phyloP scores from a whole-genome alignment of 1,284 basidiomycete genomes.

The Naganishia cerealis region DNA sequence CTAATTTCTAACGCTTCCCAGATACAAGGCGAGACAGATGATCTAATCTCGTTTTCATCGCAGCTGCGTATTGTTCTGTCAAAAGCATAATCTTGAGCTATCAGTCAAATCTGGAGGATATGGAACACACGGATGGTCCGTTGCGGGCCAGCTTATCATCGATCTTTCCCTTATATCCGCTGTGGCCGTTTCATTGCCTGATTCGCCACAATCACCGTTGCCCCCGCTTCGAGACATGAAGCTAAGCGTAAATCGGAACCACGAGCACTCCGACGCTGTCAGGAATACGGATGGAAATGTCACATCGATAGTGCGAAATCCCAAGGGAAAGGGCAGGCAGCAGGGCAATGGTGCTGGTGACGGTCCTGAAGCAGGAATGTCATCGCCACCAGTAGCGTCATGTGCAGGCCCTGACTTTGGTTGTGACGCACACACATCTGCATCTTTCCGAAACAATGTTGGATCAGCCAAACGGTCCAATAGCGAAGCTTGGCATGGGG shows the following conservation, averaged over 20 bases:
- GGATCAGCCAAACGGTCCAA: constrained; percentile 34
- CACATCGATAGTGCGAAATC: constrained; percentile 5
- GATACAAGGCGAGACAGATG: not conserved
- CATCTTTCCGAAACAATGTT: not conserved
- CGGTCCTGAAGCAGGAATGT: constrained; percentile 24
- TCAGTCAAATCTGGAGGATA: constrained; percentile 86
- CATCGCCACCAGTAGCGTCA: constrained; percentile 13
- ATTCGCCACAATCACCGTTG: constrained; percentile 37
- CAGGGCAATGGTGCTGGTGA: constrained; percentile 22
- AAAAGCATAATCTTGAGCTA: constrained; percentile 65
- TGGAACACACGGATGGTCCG: constrained; percentile 78
- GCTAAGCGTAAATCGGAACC: constrained; percentile 15
- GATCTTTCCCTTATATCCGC: constrained; percentile 70
- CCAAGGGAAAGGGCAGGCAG: constrained; percentile 24
- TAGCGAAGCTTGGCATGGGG: constrained; percentile 31
- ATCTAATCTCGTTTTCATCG: not conserved
- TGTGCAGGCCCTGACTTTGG: constrained; percentile 17
- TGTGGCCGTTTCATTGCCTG: constrained; percentile 66
- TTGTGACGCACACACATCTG: not conserved
- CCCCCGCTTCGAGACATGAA: constrained; percentile 24
- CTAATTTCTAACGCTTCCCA: constrained; percentile 30
- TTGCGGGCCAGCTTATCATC: constrained; percentile 77
- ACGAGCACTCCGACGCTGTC: constrained; percentile 16
- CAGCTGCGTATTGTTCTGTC: constrained; percentile 70
- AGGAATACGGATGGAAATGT: constrained; percentile 19